Percentiles rank a stretch among this genome's conserved stretches.
Evolutionary conservation across 1,284 basidiomycete genomes (phyloP).

Genomic region (Apiotrichum mycotoxinovorans): DNA sequence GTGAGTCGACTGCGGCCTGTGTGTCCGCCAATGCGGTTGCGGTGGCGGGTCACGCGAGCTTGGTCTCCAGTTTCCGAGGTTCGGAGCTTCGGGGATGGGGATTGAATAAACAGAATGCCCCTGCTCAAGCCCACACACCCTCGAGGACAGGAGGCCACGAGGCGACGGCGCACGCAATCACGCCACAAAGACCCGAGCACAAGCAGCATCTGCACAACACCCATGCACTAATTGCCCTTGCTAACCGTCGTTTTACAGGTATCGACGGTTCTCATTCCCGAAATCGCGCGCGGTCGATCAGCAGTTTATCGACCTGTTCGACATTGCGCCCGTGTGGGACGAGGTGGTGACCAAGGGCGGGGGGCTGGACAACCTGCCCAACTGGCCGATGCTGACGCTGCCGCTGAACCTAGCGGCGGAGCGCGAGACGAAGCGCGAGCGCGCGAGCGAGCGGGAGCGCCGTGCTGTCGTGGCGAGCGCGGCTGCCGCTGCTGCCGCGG

Average conservation of each 20-base stretch:
- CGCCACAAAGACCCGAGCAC: no score
- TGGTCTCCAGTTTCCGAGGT: no score
- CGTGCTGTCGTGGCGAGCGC: background rate
- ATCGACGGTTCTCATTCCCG: slow-evolving; percentile 54
- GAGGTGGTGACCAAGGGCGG: slow-evolving; percentile 30
- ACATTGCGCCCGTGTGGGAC: slow-evolving; percentile 41
- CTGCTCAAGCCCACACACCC: no score
- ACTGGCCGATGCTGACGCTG: slow-evolving; percentile 40
- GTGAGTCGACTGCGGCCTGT: no score
- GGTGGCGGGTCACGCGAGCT: no score
- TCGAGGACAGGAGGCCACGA: no score
- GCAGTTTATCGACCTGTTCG: slow-evolving; percentile 57
- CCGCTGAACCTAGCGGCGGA: slow-evolving; percentile 18
- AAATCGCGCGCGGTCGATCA: slow-evolving; percentile 57
- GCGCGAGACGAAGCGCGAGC: slow-evolving; percentile 12
- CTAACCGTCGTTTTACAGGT: slow-evolving; percentile 26
- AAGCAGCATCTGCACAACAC: no score
- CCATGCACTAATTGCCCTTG: no score
- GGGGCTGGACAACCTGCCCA: slow-evolving; percentile 37
- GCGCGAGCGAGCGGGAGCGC: slow-evolving; percentile 4
- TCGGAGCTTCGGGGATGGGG: no score
- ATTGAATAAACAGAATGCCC: no score
- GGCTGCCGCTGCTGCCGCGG: background rate
- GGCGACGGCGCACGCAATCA: no score
- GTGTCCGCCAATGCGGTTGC: no score